Percentiles rank a stretch among this genome's conserved stretches.
Evolutionary conservation across 345 rosid genomes (phyloP).

Genomic region (Diplotaxis tenuifolia): DNA sequence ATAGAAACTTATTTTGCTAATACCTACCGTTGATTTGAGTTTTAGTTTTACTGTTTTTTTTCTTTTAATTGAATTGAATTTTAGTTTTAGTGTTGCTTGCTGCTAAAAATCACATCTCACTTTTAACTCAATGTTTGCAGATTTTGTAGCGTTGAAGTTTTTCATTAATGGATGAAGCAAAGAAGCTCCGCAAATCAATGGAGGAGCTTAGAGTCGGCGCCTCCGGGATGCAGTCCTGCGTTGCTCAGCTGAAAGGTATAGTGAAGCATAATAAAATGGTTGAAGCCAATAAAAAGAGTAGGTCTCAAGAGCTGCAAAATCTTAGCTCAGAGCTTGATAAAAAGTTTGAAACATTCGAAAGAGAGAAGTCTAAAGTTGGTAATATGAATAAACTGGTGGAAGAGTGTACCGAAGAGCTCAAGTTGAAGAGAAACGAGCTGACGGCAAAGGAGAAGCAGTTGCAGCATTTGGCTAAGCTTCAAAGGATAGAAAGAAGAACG

Average conservation of each 20-base stretch:
- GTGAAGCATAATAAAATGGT: background rate
- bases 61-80: too few species aligned
- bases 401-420: background rate
- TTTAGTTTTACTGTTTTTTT: too few species aligned
- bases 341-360: background rate
- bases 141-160: too few species aligned
- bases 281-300: background rate
- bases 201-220: background rate
- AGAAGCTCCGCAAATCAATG: too few species aligned
- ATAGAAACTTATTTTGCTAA: too few species aligned
- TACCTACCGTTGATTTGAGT: too few species aligned
- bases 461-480: background rate
- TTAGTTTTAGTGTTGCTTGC: too few species aligned
- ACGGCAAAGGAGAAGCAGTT: too few species aligned
- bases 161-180: background rate
- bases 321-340: conserved; percentile 3
- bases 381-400: conserved; percentile 14
- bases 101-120: too few species aligned
- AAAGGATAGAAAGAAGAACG: background rate
- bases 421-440: too few species aligned
- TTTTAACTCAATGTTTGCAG: too few species aligned
- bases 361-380: too few species aligned
- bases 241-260: background rate
- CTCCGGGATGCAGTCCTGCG: background rate
- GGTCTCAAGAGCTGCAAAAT: conserved; percentile 2